Evolutionary conservation across 2,329 filamentous ascomycete species (phyloP), one percentile per base, ranked within the genome.

Genomic region (Epicoccum sorghinum): DNA sequence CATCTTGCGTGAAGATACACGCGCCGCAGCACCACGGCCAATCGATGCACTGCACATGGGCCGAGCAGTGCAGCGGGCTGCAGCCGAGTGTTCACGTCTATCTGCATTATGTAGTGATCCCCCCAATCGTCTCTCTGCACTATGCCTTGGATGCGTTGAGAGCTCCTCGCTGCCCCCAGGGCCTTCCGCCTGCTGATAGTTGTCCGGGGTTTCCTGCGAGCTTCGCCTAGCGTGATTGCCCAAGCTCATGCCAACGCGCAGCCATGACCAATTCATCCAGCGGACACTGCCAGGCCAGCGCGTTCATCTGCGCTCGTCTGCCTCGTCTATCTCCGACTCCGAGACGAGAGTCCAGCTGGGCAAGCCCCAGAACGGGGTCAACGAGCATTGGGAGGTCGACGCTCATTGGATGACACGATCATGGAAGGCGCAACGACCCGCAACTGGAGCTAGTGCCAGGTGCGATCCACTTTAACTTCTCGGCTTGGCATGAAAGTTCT

Each of bases 401-500:
- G 35, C 58, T 52, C 25, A 66, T 68, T 66, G 66, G 66, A 48
- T 49, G 49, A 49, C 40, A 37, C 51, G 30, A 59, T 62, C 56
- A 63, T 62, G 62, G 60, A 60, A 62, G 59, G 61, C 61, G 52
- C 57, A 55, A 33, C 32, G 32, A 61, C 61, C 63, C 61, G 56
- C 62, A 61, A 43, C 29, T 32, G 32, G 32, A 33, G 32, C 32
- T n/a, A n/a, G n/a, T n/a, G n/a, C n/a, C n/a, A 32, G 39, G 39
- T 33, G 51, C 42, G 48, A 2, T 23, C 46, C 46, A 38, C 46
- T 39, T 29, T 41, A 55, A 46, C 1, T 9, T 39, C 44, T 57
- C 57, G 36, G 42, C 62, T 66, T 52, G 67, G 64, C 65, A 63
- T 65, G 57, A 64, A 67, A 59, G 44, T 66, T 64, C 60, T 63